Percentiles rank a stretch among this genome's conserved stretches.
Evolutionary conservation across 768 basidiomycete species (phyloP).

Genomic region (Mrakia hoshinonis): DNA sequence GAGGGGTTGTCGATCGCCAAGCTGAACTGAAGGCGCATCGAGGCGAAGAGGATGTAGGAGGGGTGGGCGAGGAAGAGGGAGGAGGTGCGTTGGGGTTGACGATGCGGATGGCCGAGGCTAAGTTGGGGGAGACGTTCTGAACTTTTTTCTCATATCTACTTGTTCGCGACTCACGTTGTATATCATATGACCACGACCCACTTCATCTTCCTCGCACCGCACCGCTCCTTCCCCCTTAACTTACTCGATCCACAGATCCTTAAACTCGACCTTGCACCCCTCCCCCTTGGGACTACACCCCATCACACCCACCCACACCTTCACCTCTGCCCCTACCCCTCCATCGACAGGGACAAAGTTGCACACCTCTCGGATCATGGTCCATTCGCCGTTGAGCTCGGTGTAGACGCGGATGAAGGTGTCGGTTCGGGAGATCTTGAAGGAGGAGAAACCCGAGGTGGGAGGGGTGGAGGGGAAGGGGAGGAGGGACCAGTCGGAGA

Average conservation of each 20-base stretch:
- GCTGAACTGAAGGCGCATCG: background rate
- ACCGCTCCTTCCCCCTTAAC: too few relatives aligned
- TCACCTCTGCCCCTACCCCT: background rate
- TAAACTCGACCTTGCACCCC: constrained; percentile 9
- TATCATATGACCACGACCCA: too few relatives aligned
- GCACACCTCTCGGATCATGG: constrained; percentile 7
- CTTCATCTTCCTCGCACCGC: too few relatives aligned
- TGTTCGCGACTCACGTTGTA: too few relatives aligned
- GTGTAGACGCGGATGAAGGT: background rate
- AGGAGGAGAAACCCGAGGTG: background rate
- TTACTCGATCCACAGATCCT: constrained; percentile 12
- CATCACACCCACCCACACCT: background rate
- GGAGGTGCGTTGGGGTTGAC: background rate
- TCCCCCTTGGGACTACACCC: constrained; percentile 6
- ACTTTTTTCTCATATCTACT: too few relatives aligned
- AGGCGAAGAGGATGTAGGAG: background rate
- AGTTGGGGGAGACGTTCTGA: background rate
- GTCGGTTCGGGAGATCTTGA: constrained; percentile 13
- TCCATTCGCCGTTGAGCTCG: constrained; percentile 5
- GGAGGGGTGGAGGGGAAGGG: background rate
- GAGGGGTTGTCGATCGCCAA: background rate
- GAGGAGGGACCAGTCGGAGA: constrained; percentile 16
- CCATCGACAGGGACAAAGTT: background rate
- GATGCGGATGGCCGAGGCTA: background rate
- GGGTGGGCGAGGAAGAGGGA: background rate